phyloP scores from a whole-genome alignment of 2,329 filamentous ascomycete species.

The Exophiala calicioides region DNA sequence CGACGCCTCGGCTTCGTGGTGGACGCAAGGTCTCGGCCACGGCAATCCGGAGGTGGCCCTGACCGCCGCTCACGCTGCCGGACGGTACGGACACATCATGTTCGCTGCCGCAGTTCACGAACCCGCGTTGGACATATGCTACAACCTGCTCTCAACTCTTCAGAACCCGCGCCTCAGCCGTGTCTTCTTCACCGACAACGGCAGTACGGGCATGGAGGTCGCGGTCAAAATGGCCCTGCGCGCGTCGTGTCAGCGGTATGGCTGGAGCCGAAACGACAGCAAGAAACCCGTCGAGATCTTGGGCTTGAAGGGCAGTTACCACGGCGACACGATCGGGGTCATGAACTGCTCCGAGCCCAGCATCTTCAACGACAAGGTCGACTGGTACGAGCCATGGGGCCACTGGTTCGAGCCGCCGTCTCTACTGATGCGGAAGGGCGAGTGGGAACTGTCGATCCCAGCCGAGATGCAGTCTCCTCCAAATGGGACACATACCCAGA shows the following conservation, averaged over 20 bases:
- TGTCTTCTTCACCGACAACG: constrained; percentile 82
- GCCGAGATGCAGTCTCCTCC: constrained; percentile 5
- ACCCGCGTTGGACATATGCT: constrained; percentile 70
- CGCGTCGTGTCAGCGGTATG: constrained; percentile 66
- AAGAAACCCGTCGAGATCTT: constrained; percentile 65
- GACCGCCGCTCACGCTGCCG: constrained; percentile 76
- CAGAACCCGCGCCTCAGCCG: constrained; percentile 66
- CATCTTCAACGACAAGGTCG: constrained; percentile 76
- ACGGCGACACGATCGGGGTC: constrained; percentile 83
- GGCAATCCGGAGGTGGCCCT: constrained; percentile 71
- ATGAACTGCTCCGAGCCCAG: constrained; percentile 83
- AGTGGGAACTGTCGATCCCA: constrained; percentile 53
- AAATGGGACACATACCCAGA: constrained; percentile 30
- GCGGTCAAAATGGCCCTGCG: constrained; percentile 82
- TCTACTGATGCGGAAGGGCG: constrained; percentile 65
- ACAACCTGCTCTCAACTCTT: constrained; percentile 61
- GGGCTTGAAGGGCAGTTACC: constrained; percentile 77
- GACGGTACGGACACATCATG: constrained; percentile 85
- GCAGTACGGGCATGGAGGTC: constrained; percentile 81
- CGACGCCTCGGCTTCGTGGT: constrained; percentile 86
- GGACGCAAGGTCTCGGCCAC: constrained; percentile 85
- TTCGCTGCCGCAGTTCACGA: constrained; percentile 79
- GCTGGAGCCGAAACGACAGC: constrained; percentile 55
- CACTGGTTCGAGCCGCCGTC: constrained; percentile 80
- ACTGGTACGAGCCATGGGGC: constrained; percentile 80